phyloP scores from a whole-genome alignment of 768 basidiomycete species.

The Russula sp. region DNA sequence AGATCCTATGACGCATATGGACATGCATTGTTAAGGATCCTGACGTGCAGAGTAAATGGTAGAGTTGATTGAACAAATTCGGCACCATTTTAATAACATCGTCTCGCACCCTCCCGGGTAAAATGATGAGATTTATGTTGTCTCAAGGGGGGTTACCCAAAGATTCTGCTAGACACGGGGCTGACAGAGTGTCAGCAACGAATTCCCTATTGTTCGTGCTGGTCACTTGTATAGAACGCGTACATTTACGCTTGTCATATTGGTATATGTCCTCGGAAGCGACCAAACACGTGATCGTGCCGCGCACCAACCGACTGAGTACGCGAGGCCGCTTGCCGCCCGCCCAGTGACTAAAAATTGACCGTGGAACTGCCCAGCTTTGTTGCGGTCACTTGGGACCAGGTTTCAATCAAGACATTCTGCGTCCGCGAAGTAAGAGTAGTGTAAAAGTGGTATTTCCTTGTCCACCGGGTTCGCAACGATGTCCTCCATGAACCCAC shows the following conservation, averaged over 20 bases:
- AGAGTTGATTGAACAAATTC: neutral
- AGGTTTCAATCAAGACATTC: neutral
- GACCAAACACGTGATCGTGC: slow-evolving; percentile 16
- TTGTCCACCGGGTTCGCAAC: neutral
- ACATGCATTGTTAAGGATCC: neutral
- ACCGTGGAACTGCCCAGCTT: too few species aligned
- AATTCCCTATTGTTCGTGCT: too few species aligned
- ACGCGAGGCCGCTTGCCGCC: neutral
- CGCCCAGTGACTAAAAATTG: neutral
- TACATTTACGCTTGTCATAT: neutral
- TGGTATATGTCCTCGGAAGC: too few species aligned
- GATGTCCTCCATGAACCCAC: slow-evolving; percentile 19
- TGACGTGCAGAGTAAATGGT: neutral
- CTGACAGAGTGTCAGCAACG: neutral
- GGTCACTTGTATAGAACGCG: neutral
- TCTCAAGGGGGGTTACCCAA: neutral
- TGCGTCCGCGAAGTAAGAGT: neutral
- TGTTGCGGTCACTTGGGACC: too few species aligned
- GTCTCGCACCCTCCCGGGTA: neutral
- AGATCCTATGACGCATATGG: neutral
- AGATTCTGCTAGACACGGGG: neutral
- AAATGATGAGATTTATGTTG: neutral
- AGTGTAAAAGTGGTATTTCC: neutral
- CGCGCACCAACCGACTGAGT: neutral
- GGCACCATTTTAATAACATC: neutral